Percentiles rank a stretch among this genome's conserved stretches.
Conservation (phyloP, 1,139 yeast species). For the Neolecta irregularis region DNA sequence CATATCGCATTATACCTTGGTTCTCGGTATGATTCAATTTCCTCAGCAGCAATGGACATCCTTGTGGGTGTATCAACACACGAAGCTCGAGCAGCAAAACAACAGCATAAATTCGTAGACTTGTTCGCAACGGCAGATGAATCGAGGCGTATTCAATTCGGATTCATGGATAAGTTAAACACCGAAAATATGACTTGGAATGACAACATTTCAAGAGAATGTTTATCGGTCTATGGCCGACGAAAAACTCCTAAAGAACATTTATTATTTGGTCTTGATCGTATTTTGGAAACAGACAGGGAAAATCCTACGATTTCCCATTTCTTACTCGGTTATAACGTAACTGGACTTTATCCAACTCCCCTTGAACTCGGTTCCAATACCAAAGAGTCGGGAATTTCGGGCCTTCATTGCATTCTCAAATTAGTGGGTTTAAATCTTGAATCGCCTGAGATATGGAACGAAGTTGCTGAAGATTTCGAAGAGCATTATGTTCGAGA, state of each 20-base stretch:
- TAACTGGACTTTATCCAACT: neutral
- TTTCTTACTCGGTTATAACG: slow-evolving; percentile 2
- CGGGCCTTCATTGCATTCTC: slow-evolving; percentile 2
- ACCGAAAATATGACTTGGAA: too few species aligned
- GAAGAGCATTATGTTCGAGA: neutral
- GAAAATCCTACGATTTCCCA: slow-evolving; percentile 1
- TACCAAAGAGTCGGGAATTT: slow-evolving; percentile 2
- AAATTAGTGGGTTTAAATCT: too few species aligned
- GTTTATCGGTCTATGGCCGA: too few species aligned
- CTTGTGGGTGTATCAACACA: too few species aligned
- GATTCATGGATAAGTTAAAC: slow-evolving; percentile 1
- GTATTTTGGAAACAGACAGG: slow-evolving; percentile 1
- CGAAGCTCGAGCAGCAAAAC: too few species aligned
- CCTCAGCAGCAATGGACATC: too few species aligned
- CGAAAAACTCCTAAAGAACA: too few species aligned
- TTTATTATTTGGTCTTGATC: slow-evolving; percentile 1
- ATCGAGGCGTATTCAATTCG: slow-evolving; percentile 2
- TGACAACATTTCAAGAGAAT: too few species aligned
- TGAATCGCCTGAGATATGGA: neutral
- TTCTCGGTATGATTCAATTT: too few species aligned
- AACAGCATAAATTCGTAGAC: too few species aligned
- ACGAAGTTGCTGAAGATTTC: slow-evolving; percentile 1
- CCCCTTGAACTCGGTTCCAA: neutral
- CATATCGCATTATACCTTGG: too few species aligned
- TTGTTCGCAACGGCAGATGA: slow-evolving; percentile 3